Percentiles rank a stretch among this genome's conserved stretches.
Conservation (phyloP, 192 early-diverging fungal species). For the Borealophlyctis nickersoniae region DNA sequence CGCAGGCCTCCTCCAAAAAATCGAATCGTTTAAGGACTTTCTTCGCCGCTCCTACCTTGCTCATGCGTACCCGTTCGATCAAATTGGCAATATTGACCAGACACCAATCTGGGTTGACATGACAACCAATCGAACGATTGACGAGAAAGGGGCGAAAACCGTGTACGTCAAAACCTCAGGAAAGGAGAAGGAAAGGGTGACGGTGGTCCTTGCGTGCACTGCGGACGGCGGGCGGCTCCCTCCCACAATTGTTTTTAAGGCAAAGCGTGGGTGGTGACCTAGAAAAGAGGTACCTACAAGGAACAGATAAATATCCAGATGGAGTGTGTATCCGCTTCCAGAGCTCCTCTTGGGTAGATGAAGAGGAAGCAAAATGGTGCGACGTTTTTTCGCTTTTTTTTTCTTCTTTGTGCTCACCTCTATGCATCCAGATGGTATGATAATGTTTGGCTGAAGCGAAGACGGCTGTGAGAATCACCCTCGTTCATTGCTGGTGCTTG, state of each 20-base stretch:
- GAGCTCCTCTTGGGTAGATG: background rate
- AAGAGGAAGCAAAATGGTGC: background rate
- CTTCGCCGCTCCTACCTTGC: too few species aligned
- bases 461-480: too few species aligned
- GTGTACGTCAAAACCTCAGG: background rate
- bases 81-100: too few species aligned
- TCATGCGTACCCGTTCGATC: too few species aligned
- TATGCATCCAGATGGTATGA: too few species aligned
- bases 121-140: background rate
- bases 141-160: background rate
- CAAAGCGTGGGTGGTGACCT: background rate
- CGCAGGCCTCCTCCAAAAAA: too few species aligned
- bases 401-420: too few species aligned
- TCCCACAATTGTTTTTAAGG: conserved; percentile 12
- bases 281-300: too few species aligned
- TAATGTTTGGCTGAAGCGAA: too few species aligned
- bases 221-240: conserved; percentile 3
- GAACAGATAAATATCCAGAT: background rate
- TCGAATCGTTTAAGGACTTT: too few species aligned
- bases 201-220: background rate
- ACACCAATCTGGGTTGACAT: conserved; percentile 11
- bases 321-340: conserved; percentile 4
- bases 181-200: conserved; percentile 6
- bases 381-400: too few species aligned
- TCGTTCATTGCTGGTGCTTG: too few species aligned